Evolutionary conservation across 768 basidiomycete genomes (phyloP).

Genomic region (Crucibulum laeve): DNA sequence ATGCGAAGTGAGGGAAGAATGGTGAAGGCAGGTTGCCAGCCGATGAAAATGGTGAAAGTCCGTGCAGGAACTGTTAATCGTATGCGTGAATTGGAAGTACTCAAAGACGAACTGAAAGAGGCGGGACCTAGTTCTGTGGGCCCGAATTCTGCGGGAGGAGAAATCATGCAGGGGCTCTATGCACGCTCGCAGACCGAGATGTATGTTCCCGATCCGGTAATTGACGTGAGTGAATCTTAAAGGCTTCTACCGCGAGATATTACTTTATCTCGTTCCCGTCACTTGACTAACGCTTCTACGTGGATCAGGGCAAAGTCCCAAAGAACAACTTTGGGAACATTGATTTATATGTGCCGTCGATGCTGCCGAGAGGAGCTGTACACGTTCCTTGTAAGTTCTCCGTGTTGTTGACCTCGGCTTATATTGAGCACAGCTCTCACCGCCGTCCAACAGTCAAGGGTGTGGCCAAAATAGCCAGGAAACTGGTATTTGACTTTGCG

Average conservation of each 20-base stretch:
- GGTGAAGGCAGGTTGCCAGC: constrained; percentile 70
- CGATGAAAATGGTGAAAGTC: constrained; percentile 87
- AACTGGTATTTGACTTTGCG: constrained; percentile 84
- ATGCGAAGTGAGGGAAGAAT: constrained; percentile 76
- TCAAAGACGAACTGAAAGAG: constrained; percentile 36
- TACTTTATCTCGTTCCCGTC: not conserved
- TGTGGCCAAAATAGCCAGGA: constrained; percentile 82
- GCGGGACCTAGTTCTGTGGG: constrained; percentile 27
- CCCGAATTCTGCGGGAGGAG: constrained; percentile 27
- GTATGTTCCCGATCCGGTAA: constrained; percentile 74
- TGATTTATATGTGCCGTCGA: constrained; percentile 90
- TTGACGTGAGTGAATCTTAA: constrained; percentile 57
- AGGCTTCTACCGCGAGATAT: not conserved
- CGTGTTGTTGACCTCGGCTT: not conserved
- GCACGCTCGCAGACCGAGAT: constrained; percentile 79
- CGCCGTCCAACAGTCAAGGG: constrained; percentile 64
- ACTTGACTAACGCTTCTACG: not conserved
- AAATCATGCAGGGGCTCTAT: constrained; percentile 85
- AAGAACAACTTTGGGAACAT: constrained; percentile 98
- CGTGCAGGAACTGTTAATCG: constrained; percentile 77
- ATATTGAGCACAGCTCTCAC: constrained; percentile 9
- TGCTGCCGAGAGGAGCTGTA: constrained; percentile 84
- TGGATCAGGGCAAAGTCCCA: constrained; percentile 79
- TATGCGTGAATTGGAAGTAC: constrained; percentile 58
- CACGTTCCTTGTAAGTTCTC: constrained; percentile 83